Conservation (phyloP, 108 stramenopile genomes). For the Pseudonitzschia delicatissima region DNA sequence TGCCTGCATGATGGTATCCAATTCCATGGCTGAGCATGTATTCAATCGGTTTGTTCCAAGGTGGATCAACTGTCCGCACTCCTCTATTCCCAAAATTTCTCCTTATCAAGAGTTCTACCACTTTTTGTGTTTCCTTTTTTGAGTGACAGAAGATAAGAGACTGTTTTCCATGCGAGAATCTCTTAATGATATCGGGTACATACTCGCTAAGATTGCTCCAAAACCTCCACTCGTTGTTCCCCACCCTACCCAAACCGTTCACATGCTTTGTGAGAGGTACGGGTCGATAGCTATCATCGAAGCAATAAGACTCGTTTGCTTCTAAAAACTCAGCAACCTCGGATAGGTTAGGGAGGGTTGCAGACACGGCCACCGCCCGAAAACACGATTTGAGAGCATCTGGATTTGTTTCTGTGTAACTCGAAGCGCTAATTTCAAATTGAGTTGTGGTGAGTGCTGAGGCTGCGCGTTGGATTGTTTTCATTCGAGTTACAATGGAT, state of each 20-base stretch:
- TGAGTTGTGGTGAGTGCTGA: neutral
- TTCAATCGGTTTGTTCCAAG: slow-evolving; percentile 19
- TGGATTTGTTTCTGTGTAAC: slow-evolving; percentile 54
- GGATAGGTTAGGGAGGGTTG: slow-evolving; percentile 91
- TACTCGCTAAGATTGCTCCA: slow-evolving; percentile 71
- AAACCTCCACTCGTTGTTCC: slow-evolving; percentile 84
- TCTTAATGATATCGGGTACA: slow-evolving; percentile 66
- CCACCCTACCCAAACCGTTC: slow-evolving; percentile 58
- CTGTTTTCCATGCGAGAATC: slow-evolving; percentile 79
- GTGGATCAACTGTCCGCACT: neutral
- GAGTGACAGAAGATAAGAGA: slow-evolving; percentile 94
- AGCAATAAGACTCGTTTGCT: slow-evolving; percentile 77
- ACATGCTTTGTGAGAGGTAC: slow-evolving; percentile 84
- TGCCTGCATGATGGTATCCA: slow-evolving; percentile 90
- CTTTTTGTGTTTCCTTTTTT: slow-evolving; percentile 85
- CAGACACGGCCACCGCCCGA: slow-evolving; percentile 90
- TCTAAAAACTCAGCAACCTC: slow-evolving; percentile 88
- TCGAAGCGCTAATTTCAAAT: slow-evolving; percentile 12
- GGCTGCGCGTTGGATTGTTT: slow-evolving; percentile 76
- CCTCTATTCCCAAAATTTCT: slow-evolving; percentile 6
- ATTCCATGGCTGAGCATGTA: slow-evolving; percentile 62
- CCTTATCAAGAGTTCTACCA: slow-evolving; percentile 53
- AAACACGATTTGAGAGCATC: slow-evolving; percentile 63
- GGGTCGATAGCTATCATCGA: slow-evolving; percentile 88
- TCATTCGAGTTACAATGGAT: slow-evolving; percentile 86